phyloP scores from a whole-genome alignment of 2,329 filamentous ascomycete species.

The Malbranchea zuffiana region DNA sequence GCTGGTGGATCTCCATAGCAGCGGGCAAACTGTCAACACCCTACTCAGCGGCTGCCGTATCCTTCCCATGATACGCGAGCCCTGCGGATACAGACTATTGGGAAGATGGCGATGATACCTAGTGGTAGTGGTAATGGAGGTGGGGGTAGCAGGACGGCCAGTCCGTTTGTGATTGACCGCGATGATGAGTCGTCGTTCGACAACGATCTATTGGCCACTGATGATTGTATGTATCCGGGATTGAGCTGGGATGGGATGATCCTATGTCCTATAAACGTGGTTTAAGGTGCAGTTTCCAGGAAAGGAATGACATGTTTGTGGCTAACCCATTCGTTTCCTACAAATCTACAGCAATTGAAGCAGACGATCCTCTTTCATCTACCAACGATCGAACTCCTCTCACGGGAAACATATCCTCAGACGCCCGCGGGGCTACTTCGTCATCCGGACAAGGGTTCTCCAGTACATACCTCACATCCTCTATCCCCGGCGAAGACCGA shows the following conservation, averaged over 20 bases:
- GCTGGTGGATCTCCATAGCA: too few relatives aligned
- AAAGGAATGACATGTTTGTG: too few relatives aligned
- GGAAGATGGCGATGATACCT: constrained; percentile 24
- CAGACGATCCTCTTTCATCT: constrained; percentile 69
- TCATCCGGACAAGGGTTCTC: constrained; percentile 6
- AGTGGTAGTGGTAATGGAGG: constrained; percentile 18
- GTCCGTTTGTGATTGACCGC: constrained; percentile 47
- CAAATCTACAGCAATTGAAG: constrained; percentile 57
- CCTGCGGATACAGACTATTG: too few relatives aligned
- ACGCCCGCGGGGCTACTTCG: constrained; percentile 41
- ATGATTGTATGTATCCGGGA: constrained; percentile 45
- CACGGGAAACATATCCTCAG: constrained; percentile 59
- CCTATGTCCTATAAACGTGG: constrained; percentile 1
- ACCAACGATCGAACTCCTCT: constrained; percentile 66
- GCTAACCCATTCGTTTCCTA: too few relatives aligned
- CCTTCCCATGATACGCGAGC: not conserved
- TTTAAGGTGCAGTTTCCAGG: too few relatives aligned
- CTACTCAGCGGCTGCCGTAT: not conserved
- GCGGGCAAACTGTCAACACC: too few relatives aligned
- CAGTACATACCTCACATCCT: constrained; percentile 74
- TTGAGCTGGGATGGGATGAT: constrained; percentile 1
- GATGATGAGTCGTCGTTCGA: constrained; percentile 53
- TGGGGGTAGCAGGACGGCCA: constrained; percentile 30
- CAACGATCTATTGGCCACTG: constrained; percentile 66
- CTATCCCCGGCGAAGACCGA: constrained; percentile 86